Percentiles rank a stretch among this genome's conserved stretches.
These are phyloP conservation scores for Backusella mclennaniae DNA, from an alignment of 192 early-diverging fungal genomes.

Conservation along the genomic window DNA sequence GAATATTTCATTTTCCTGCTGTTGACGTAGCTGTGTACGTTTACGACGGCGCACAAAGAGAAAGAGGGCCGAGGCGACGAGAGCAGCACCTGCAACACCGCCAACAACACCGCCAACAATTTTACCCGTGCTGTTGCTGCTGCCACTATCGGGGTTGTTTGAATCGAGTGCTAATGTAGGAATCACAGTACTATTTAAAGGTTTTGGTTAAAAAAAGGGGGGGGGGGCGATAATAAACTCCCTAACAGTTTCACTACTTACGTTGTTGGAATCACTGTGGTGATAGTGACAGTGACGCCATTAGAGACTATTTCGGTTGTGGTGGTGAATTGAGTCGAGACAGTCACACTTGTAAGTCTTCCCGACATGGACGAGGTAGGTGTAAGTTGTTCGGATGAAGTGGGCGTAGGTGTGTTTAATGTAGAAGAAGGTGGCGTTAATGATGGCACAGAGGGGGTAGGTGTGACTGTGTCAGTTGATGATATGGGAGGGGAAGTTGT, in stretches of 20 bases:
- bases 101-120: slow-evolving; percentile 17
- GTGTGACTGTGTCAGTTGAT: background rate
- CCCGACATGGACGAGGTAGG: background rate
- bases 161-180: slow-evolving; percentile 7
- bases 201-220: background rate
- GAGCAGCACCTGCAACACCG: background rate
- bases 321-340: slow-evolving; percentile 5
- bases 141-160: background rate
- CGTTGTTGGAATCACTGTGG: slow-evolving; percentile 11
- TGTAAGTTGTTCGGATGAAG: background rate
- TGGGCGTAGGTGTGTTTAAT: background rate
- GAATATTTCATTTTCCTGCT: background rate
- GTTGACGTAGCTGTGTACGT: background rate
- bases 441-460: background rate
- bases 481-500: background rate
- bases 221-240: background rate
- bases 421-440: background rate
- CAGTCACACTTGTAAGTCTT: background rate
- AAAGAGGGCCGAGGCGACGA: background rate
- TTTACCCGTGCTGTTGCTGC: background rate
- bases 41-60: slow-evolving; percentile 2
- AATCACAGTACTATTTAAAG: slow-evolving; percentile 3
- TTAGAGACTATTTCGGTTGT: background rate
- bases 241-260: slow-evolving; percentile 3
- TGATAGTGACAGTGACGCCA: slow-evolving; percentile 8